phyloP scores from a whole-genome alignment of 2,329 filamentous ascomycete genomes.

The Fusarium brachygibbosum region DNA sequence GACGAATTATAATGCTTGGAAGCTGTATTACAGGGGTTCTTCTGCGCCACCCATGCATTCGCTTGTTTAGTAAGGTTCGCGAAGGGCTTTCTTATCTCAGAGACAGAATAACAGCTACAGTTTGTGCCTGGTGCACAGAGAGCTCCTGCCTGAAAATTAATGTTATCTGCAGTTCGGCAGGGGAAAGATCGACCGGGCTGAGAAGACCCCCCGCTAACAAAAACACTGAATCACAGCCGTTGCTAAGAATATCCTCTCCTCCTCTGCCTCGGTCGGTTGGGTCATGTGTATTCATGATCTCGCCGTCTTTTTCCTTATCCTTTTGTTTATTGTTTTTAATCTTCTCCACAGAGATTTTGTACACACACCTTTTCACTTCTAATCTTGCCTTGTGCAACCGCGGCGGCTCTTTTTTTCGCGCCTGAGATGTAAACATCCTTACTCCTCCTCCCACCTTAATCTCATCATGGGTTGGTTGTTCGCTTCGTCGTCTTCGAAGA shows the following conservation, averaged over 20 bases:
- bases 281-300: constrained; percentile 38
- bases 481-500: constrained; percentile 2
- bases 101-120: constrained; percentile 14
- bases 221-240: constrained; percentile 25
- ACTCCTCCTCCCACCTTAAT: constrained; percentile 4
- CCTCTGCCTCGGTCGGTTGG: constrained; percentile 16
- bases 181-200: constrained; percentile 38
- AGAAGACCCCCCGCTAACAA: constrained; percentile 22
- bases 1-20: constrained; percentile 35
- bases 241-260: constrained; percentile 43
- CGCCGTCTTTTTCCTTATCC: constrained; percentile 14
- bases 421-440: constrained; percentile 13
- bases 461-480: constrained; percentile 15
- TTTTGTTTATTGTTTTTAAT: constrained; percentile 16
- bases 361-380: background rate
- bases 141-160: background rate
- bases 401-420: background rate
- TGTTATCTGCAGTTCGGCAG: constrained; percentile 18
- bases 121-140: accelerated
- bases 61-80: constrained; percentile 28
- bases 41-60: constrained; percentile 20
- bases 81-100: background rate
- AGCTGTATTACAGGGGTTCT: constrained; percentile 24
- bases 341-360: background rate
- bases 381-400: background rate